Percentiles rank a stretch among this genome's conserved stretches.
These are phyloP conservation scores for Bipolaris victoriae DNA, from an alignment of 2,329 filamentous ascomycete genomes.

Conservation along the genomic window DNA sequence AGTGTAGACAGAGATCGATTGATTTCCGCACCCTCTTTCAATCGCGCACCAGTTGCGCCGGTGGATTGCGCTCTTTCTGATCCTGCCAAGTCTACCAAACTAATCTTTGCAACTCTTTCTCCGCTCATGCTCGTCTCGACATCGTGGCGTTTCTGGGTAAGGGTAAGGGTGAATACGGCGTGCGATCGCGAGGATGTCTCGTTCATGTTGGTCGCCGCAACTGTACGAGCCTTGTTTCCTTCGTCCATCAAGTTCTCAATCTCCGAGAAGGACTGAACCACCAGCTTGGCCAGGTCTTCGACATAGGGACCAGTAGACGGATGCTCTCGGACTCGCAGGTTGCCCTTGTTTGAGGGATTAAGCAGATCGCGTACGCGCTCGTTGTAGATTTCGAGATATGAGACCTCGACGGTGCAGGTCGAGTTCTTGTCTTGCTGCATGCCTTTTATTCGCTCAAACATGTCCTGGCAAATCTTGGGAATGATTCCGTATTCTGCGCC, in stretches of 20 bases:
- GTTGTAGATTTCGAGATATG: slow-evolving; percentile 99
- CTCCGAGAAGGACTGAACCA: slow-evolving; percentile 90
- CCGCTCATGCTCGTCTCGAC: slow-evolving; percentile 94
- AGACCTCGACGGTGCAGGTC: slow-evolving; percentile 94
- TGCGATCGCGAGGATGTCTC: slow-evolving; percentile 98
- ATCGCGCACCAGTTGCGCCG: slow-evolving; percentile 88
- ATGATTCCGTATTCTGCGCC: slow-evolving; percentile 95
- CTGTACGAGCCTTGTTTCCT: slow-evolving; percentile 97
- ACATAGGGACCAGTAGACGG: slow-evolving; percentile 97
- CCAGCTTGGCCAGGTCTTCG: slow-evolving; percentile 93
- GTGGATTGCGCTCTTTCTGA: slow-evolving; percentile 98
- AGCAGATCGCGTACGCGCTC: slow-evolving; percentile 94
- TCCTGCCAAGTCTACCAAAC: slow-evolving; percentile 94
- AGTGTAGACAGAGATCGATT: slow-evolving; percentile 95
- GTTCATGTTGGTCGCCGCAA: slow-evolving; percentile 99
- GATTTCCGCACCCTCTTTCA: slow-evolving; percentile 98
- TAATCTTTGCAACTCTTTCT: slow-evolving; percentile 98
- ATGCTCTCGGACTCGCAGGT: slow-evolving; percentile 96
- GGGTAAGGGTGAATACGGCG: slow-evolving; percentile 93
- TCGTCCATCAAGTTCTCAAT: slow-evolving; percentile 99
- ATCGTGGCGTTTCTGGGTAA: slow-evolving; percentile 93
- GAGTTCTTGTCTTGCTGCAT: slow-evolving; percentile 76
- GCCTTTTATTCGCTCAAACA: slow-evolving; percentile 84
- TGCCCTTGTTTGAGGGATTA: slow-evolving; percentile 94
- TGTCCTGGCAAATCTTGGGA: slow-evolving; percentile 94